Base-by-base conservation (phyloP, 2,329 filamentous ascomycete genomes). In the Penicillium hesseltinei region DNA sequence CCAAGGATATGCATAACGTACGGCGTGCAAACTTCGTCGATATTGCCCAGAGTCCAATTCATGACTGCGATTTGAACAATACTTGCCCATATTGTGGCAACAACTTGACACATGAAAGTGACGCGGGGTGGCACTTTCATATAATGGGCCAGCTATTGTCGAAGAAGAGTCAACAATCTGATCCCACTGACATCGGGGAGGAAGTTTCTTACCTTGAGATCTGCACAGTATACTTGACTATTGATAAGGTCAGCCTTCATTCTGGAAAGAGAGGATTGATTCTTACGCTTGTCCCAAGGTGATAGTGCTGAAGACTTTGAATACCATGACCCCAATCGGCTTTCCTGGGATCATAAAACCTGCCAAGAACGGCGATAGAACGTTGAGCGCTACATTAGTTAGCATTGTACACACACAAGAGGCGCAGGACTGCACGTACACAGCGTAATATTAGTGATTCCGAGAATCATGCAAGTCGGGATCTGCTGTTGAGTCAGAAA, bases 41-140 rank as follows among this genome's bases (percentile, higher is more conserved):
- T 80, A 56, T 75, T 73, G 8, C 71, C 72, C 8, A 80, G 61
- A 0, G 76, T 73, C 73, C 77, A 80, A 53, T 79, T 78, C 69
- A 79, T 76, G 31, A 78, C 75, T 7, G 72, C 75, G 55, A 79
- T 74, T 60, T 79, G 76, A 2, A 80, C 75, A 57, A 80, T 72
- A 11, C 71, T 73, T 10, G 75, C 73, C 71, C 79, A 79, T 23
- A 80, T 73, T 23, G 74, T 77, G 0, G 80, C 79, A 31, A 78
- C 68, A 0, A 79, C 73, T 60, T 82, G 80, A n/a, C 75, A 79
- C 65, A 71, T 74, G 63, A 82, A 81, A 21, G 79, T 80, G 10
- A 77, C 73, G 6, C 75, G 70, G 4, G 79, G 80, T 0, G 80
- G 69, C 4, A 72, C 52, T 56, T 71, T 72, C 67, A 69, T 68